Base-by-base conservation (phyloP, 2,329 filamentous ascomycete genomes). In the Xylaria hypoxylon region DNA sequence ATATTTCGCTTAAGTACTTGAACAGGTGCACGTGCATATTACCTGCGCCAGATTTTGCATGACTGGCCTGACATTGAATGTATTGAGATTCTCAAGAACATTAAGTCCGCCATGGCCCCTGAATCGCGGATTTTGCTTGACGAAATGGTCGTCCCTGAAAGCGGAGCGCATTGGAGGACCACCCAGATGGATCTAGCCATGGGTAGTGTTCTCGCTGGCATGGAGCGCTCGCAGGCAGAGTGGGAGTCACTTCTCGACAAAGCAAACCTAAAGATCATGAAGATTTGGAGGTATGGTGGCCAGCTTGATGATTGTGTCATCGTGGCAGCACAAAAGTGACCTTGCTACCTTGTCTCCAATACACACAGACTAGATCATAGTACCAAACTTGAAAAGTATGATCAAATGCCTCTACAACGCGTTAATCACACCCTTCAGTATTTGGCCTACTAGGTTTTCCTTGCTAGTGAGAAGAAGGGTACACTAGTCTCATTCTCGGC, bases 121-220 rank as follows among this genome's bases (percentile, higher is more conserved):
- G 67, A 72, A 1, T 71, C 70, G 0, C 52, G 62, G 2, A 28
- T 70, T 2, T 50, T 73, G 28, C 67, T 73, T 40, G 70, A 73
- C 19, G 70, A 73, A 10, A 71, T 72, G 47, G 65, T 70, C 6
- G 64, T 73, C n/a, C 64, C 69, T 3, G 69, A 72, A 35, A 17
- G 58, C 11, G 62, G 48, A 2, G 63, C 67, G 17, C 67, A 62
- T 1, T 72, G 65, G 65, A 67, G 65, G 42, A 65, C 64, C 1
- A 61, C 67, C 1, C 60, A 70, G 26, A 24, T 68, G 3, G 69
- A 73, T 31, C 28, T 73, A 1, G 40, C 55, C 0, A 72, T 73
- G 70, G 28, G 52, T 11, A 59, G 55, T 22, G 63, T 38, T 8
- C 28, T 65, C 3, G 69, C 65, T 8, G 64, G 65, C 1, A 63